Conservation (phyloP, 2,329 filamentous ascomycete genomes). For the Colletotrichum higginsianum region DNA sequence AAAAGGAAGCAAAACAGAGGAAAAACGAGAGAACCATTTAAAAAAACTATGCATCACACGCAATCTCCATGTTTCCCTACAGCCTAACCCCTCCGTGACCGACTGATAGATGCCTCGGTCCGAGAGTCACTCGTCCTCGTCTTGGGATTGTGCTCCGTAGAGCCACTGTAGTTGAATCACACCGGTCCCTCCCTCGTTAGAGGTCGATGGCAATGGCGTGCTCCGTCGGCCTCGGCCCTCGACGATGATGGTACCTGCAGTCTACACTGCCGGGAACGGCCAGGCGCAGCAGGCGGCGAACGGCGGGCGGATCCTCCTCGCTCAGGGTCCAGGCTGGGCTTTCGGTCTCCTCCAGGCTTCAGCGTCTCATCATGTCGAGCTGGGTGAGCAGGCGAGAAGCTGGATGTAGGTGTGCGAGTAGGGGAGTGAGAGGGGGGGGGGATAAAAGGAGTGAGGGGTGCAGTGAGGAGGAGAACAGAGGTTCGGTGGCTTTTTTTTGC, state of each 20-base stretch:
- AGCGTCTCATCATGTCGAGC: conserved; percentile 23
- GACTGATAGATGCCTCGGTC: neutral
- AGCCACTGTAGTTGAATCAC: neutral
- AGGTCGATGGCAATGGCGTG: conserved; percentile 19
- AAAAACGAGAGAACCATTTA: neutral
- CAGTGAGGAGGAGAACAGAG: neutral
- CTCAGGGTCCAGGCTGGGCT: conserved; percentile 20
- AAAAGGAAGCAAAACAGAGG: neutral
- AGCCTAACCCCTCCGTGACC: neutral
- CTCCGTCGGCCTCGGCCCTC: conserved; percentile 13
- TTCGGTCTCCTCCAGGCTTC: neutral
- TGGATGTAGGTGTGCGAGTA: neutral
- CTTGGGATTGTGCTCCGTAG: too few relatives aligned
- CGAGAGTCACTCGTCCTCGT: neutral
- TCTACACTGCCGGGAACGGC: conserved; percentile 16
- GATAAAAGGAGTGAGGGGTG: neutral
- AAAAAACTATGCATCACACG: neutral
- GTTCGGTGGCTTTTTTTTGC: conserved; percentile 31
- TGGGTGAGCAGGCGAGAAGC: conserved; percentile 9
- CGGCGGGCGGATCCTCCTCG: neutral
- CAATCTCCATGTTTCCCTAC: too few relatives aligned
- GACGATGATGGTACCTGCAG: conserved; percentile 23
- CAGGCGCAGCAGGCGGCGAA: conserved; percentile 14
- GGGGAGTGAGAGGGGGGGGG: neutral
- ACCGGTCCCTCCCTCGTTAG: neutral